Base-by-base conservation (phyloP, 805 yeast genomes). In the Metschnikowia santaceciliae region DNA sequence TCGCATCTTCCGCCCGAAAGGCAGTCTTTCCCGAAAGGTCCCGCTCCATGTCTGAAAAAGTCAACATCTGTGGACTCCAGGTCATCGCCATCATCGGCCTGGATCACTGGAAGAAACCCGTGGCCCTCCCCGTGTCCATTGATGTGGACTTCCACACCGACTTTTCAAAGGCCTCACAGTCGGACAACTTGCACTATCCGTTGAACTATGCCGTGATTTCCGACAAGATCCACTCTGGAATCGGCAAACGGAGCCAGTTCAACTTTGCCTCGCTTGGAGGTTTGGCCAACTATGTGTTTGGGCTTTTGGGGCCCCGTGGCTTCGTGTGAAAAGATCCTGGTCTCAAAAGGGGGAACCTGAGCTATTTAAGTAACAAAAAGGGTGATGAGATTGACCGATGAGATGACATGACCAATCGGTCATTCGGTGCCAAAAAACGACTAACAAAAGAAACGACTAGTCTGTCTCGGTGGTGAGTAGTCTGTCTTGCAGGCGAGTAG, bases 171-270 rank as follows among this genome's bases (percentile, higher is more conserved):
- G 91, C 96, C n/a, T 82, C 92, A n/a, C 68, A 70, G 11, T 80
- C 84, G 0, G 98, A 92, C 68, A 92, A 91, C 62, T 75, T 92
- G 58, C 79, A 81, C 52, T 82, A 86, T 61, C 86, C 97, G 4
- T 78, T 92, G 55, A 92, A 92, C 67, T 92, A 92, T 67, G 97
- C 96, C 2, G 90, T 83, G 4, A 77, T 92, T 4, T 81, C 92
- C 4, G 74, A 89, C 46, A 80, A 81, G 38, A 70, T 92, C n/a
- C 65, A 79, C 37, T 72, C 75, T 4, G 78, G 69, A 55, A 79
- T 87, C 55, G 78, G 74, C 38, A 47, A 63, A 5, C 66, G 75
- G 53, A 69, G 68, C 22, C 71, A 63, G 49, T 62, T 58, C 36
- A 76, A 74, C 58, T 77, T 74, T 65, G 63, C 66, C 38, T 70